Conservation (phyloP, 208 protist genomes). For the Leishmania tarentolae region DNA sequence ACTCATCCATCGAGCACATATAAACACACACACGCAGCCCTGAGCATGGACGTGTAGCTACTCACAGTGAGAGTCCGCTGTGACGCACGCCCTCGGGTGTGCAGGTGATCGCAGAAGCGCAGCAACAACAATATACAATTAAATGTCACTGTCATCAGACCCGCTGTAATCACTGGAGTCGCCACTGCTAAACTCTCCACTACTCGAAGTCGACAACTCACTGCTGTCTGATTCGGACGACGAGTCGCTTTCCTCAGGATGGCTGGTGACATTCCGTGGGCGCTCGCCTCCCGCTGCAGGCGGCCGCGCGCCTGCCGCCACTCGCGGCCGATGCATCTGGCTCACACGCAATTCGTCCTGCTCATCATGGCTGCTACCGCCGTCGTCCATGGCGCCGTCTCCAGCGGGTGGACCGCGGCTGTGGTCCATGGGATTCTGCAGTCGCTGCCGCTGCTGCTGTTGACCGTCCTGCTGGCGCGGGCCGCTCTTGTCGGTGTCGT, state of each 20-base stretch:
- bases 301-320: slow-evolving; percentile 25
- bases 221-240: slow-evolving; percentile 33
- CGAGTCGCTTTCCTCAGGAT: slow-evolving; percentile 30
- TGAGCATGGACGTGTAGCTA: background rate
- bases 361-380: slow-evolving; percentile 11
- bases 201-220: slow-evolving; percentile 37
- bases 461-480: slow-evolving; percentile 3
- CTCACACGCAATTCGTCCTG: slow-evolving; percentile 24
- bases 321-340: slow-evolving; percentile 35
- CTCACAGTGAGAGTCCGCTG: background rate
- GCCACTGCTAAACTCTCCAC: slow-evolving; percentile 51
- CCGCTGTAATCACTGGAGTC: slow-evolving; percentile 45
- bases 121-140: slow-evolving; percentile 18
- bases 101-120: background rate
- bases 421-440: slow-evolving; percentile 18
- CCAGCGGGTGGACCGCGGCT: slow-evolving; percentile 11
- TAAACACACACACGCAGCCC: background rate
- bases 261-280: slow-evolving; percentile 9
- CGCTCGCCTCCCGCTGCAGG: slow-evolving; percentile 21
- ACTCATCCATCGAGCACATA: background rate
- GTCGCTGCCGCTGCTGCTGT: slow-evolving; percentile 23
- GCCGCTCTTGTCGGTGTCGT: slow-evolving; percentile 42
- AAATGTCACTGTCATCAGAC: slow-evolving; percentile 64
- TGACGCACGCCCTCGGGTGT: background rate
- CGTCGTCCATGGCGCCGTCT: slow-evolving; percentile 3